Evolutionary conservation across 441 rosid species (phyloP), one percentile per base, ranked within the genome.

Genomic region (Mallotus japonicus): DNA sequence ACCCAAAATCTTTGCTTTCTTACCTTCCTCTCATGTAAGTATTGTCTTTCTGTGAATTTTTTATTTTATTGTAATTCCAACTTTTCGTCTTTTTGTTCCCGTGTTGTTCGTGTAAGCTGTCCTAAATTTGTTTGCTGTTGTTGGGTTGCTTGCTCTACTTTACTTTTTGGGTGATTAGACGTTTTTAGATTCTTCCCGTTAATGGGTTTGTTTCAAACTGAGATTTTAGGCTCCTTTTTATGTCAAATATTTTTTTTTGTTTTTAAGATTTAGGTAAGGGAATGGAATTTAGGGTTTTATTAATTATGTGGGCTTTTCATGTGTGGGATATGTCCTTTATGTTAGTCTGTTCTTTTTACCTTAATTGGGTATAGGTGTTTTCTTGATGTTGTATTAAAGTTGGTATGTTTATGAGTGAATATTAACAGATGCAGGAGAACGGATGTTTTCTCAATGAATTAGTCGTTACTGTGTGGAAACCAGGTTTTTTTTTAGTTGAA

Each of bases 221-320:
- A 11, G 22, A 20, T 76, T 32, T 11, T 75, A 22, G 47, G 63
- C 2, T 37, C 47, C 1, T 20, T 40, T 61, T 53, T 9, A 8
- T 49, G 3, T 51, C 12, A 6, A 66, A 54, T 8, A 66, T 58
- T 14, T 37, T 10, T 53, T 6, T 1, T 47, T 34, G 28, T 24
- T 24, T 24, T 24, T 1, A 42, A n/a, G 47, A 10, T 32, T 46
- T 59, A 10, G 37, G 15, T 70, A 24, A 2, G 50, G 2, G 34
- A 34, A 54, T 54, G 62, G 6, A 34, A 51, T 58, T 58, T 71
- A 67, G 76, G 74, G 75, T 44, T 80, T 54, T 71, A 28, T 20
- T 42, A 42, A 37, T 32, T 28, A 3, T 69, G 3, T 10, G 34
- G 1, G 37, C 11, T n/a, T 32, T 61, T 4, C 12, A 3, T 49